Percentiles rank a stretch among this genome's conserved stretches.
phyloP scores from a whole-genome alignment of 805 yeast genomes.

The Kregervanrija delftensis region DNA sequence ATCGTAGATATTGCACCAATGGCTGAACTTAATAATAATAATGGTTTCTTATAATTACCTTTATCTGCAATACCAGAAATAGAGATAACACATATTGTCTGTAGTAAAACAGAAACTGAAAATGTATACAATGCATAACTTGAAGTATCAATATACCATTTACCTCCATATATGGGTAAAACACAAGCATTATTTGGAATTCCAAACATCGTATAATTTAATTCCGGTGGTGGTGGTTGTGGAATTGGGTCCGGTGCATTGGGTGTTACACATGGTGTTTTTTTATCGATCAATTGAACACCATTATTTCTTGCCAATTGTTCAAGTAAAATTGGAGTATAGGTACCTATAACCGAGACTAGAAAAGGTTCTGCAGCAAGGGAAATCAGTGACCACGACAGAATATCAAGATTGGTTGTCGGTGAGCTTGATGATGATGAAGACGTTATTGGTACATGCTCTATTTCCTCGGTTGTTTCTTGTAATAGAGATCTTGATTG shows the following conservation, averaged over 20 bases:
- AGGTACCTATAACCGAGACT: slow-evolving; percentile 73
- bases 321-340: slow-evolving; percentile 65
- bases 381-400: slow-evolving; percentile 13
- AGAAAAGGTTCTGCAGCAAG: slow-evolving; percentile 71
- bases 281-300: slow-evolving; percentile 51
- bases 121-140: slow-evolving; percentile 71
- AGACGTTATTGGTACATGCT: background rate
- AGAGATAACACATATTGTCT: slow-evolving; percentile 61
- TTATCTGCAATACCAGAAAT: slow-evolving; percentile 69
- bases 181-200: slow-evolving; percentile 22
- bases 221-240: slow-evolving; percentile 25
- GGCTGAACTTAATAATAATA: slow-evolving; percentile 50
- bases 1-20: slow-evolving; percentile 53
- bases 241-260: slow-evolving; percentile 25
- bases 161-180: slow-evolving; percentile 24
- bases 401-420: slow-evolving; percentile 14
- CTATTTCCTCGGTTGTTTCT: too few species aligned
- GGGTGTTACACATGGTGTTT: slow-evolving; percentile 40
- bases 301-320: slow-evolving; percentile 70
- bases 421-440: background rate
- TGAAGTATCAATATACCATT: slow-evolving; percentile 56
- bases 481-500: too few species aligned
- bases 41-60: slow-evolving; percentile 50
- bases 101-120: slow-evolving; percentile 64
- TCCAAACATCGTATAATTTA: background rate